Conservation (phyloP, 805 yeast genomes). For the Vanderwaltozyma tropicalis region DNA sequence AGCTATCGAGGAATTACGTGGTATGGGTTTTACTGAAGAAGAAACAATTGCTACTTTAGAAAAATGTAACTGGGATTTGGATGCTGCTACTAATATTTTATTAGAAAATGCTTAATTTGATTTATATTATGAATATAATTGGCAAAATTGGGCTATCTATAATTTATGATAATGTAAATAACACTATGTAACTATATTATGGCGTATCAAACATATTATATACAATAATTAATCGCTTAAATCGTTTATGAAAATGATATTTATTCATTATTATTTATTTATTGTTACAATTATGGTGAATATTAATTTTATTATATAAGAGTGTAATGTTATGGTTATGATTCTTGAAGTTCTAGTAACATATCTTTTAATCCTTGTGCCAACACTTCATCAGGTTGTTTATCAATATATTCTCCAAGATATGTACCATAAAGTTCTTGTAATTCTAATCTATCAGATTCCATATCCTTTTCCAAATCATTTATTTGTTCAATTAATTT, state of each 20-base stretch:
- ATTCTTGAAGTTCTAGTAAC: constrained; percentile 18
- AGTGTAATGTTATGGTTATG: background rate
- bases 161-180: no score
- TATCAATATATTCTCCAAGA: constrained; percentile 16
- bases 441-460: constrained; percentile 18
- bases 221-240: no score
- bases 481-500: constrained; percentile 17
- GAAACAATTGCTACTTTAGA: constrained; percentile 61
- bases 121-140: background rate
- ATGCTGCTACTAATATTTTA: constrained; percentile 73
- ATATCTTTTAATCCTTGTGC: constrained; percentile 21
- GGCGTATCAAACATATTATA: no score
- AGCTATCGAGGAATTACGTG: constrained; percentile 68
- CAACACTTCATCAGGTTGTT: constrained; percentile 14
- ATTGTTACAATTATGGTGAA: no score
- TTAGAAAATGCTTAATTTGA: constrained; percentile 50
- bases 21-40: constrained; percentile 75
- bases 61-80: constrained; percentile 62
- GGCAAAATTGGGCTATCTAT: no score
- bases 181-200: no score
- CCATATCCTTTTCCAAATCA: constrained; percentile 12
- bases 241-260: no score
- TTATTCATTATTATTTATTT: no score
- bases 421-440: constrained; percentile 24
- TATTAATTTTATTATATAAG: no score